phyloP scores from a whole-genome alignment of 345 rosid genomes.

The Nephelium lappaceum region DNA sequence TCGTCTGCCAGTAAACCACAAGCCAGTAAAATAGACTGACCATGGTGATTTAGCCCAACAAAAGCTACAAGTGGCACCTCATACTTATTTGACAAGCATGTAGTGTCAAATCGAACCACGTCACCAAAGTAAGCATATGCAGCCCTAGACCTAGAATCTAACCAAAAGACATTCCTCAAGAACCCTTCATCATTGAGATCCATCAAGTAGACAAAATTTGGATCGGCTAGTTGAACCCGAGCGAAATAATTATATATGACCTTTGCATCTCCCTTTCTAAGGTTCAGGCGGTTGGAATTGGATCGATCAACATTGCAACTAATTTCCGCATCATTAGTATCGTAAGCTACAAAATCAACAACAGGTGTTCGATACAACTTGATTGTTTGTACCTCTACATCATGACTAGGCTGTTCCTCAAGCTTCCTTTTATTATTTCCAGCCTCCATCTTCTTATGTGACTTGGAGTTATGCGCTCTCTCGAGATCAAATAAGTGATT shows the following conservation, averaged over 20 bases:
- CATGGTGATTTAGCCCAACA: slow-evolving; percentile 80
- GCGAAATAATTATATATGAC: slow-evolving; percentile 63
- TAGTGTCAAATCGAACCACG: slow-evolving; percentile 64
- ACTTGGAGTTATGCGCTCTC: slow-evolving; percentile 64
- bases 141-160: slow-evolving; percentile 79
- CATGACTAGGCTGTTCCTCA: slow-evolving; percentile 41
- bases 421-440: slow-evolving; percentile 46
- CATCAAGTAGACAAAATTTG: slow-evolving; percentile 82
- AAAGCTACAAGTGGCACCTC: slow-evolving; percentile 70
- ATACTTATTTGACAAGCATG: slow-evolving; percentile 55
- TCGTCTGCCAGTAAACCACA: slow-evolving; percentile 71
- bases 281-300: slow-evolving; percentile 46
- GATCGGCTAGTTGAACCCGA: slow-evolving; percentile 62
- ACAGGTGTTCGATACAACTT: slow-evolving; percentile 65
- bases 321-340: slow-evolving; percentile 44
- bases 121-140: slow-evolving; percentile 74
- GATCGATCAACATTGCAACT: slow-evolving; percentile 33
- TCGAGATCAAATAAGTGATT: slow-evolving; percentile 74
- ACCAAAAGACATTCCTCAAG: slow-evolving; percentile 82
- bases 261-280: slow-evolving; percentile 56
- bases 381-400: slow-evolving; percentile 70
- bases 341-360: slow-evolving; percentile 45
- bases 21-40: slow-evolving; percentile 63
- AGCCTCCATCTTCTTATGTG: slow-evolving; percentile 66
- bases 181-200: slow-evolving; percentile 71